These are phyloP conservation scores for Pseudoscleropodium purum DNA, from an alignment of 225 moss, liverwort and hornwort species.

Conservation along the genomic window DNA sequence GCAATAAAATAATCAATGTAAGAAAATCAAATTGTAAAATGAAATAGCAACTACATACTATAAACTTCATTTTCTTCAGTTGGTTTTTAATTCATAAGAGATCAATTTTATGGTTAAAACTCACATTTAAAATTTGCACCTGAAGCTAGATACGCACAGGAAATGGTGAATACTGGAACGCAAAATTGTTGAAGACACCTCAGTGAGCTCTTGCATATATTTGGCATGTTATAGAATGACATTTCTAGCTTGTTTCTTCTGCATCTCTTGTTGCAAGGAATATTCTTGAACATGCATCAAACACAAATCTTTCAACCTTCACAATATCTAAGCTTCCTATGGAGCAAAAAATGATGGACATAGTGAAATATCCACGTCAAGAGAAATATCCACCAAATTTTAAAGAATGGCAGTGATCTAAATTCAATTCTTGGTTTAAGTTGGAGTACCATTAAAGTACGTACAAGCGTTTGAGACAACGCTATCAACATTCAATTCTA, in stretches of 20 bases:
- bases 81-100: not conserved
- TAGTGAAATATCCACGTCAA: not conserved
- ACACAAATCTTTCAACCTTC: not conserved
- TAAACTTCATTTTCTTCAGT: not conserved
- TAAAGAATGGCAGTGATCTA: not conserved
- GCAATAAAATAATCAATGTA: not conserved
- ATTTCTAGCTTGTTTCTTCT: not conserved
- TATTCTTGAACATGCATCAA: not conserved
- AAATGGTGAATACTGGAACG: too few relatives aligned
- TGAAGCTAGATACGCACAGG: not conserved
- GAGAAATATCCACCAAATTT: not conserved
- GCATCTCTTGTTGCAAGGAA: not conserved
- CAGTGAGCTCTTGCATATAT: not conserved
- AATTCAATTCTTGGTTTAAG: not conserved
- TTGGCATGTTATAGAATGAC: too few relatives aligned
- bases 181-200: not conserved
- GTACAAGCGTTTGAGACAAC: not conserved
- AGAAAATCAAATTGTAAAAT: not conserved
- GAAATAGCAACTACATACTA: not conserved
- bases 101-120: not conserved
- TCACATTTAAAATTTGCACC: not conserved
- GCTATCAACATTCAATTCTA: not conserved
- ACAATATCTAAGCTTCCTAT: not conserved
- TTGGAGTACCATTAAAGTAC: not conserved
- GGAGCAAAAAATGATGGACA: not conserved